These are phyloP conservation scores for Zygosaccharomyces bailii DNA, from an alignment of 805 yeast genomes.

Conservation along the genomic window DNA sequence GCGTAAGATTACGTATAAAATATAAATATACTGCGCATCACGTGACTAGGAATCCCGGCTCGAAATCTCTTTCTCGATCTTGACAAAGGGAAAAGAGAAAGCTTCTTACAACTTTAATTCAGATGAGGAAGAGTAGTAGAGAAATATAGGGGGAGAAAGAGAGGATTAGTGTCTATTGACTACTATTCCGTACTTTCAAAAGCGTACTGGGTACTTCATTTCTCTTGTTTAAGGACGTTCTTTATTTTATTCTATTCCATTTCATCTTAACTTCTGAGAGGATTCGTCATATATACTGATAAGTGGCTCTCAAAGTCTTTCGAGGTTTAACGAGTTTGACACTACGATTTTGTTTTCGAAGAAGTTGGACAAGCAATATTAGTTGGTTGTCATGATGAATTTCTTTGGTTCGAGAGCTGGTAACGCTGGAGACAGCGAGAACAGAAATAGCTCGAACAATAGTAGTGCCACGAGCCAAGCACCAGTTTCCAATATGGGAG, in stretches of 20 bases:
- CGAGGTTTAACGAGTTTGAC: background rate
- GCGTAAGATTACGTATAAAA: too few species aligned
- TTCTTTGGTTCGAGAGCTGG: constrained; percentile 26
- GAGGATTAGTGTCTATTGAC: background rate
- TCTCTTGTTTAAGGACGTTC: constrained; percentile 4
- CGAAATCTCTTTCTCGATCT: background rate
- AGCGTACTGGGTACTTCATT: background rate
- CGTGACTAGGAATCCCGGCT: background rate
- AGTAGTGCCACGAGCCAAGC: constrained; percentile 9
- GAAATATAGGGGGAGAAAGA: background rate
- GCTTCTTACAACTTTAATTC: background rate
- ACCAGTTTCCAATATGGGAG: constrained; percentile 13
- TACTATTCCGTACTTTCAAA: background rate
- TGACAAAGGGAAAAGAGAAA: constrained; percentile 1
- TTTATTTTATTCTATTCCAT: constrained; percentile 1
- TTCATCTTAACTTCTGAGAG: constrained; percentile 1
- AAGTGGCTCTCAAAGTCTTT: background rate
- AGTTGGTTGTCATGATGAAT: constrained; percentile 24
- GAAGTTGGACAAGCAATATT: constrained; percentile 1
- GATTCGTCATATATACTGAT: constrained; percentile 1
- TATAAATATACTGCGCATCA: too few species aligned
- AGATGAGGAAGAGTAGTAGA: background rate
- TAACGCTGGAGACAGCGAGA: constrained; percentile 12
- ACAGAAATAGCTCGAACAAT: constrained; percentile 14
- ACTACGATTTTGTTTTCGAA: constrained; percentile 3